Conservation (phyloP, 306 rosid genomes). For the Hylodesmum podocarpum region DNA sequence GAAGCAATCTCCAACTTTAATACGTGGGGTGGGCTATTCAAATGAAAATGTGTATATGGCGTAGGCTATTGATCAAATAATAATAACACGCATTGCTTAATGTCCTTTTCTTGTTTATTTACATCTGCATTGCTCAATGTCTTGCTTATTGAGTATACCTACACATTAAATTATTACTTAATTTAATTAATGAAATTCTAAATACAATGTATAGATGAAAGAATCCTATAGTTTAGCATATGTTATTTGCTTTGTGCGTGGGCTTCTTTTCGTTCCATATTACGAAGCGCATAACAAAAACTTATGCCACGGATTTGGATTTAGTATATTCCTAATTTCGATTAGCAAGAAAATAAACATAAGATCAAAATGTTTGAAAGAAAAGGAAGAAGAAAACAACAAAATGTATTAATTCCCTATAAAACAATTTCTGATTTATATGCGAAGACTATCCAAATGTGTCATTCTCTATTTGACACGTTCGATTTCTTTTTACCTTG, state of each 20-base stretch:
- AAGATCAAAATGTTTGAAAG: neutral
- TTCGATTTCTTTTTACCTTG: neutral
- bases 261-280: constrained; percentile 1
- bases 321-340: constrained; percentile 30
- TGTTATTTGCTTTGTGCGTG: constrained; percentile 15
- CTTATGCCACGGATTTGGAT: neutral
- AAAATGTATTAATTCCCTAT: too few species aligned
- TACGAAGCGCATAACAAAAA: neutral
- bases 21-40: neutral
- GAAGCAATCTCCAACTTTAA: neutral
- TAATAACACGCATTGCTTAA: neutral
- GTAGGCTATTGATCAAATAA: neutral
- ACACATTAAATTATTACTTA: neutral
- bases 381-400: neutral
- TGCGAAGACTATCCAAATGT: neutral
- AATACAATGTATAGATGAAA: neutral
- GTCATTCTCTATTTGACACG: neutral
- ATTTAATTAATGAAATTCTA: neutral
- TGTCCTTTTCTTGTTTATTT: too few species aligned
- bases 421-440: neutral
- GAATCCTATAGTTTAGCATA: neutral
- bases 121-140: too few species aligned
- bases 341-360: constrained; percentile 17
- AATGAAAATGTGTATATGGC: neutral
- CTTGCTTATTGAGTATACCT: neutral